Conservation (phyloP, 2,329 filamentous ascomycete genomes). For the Rutstroemia sp. region DNA sequence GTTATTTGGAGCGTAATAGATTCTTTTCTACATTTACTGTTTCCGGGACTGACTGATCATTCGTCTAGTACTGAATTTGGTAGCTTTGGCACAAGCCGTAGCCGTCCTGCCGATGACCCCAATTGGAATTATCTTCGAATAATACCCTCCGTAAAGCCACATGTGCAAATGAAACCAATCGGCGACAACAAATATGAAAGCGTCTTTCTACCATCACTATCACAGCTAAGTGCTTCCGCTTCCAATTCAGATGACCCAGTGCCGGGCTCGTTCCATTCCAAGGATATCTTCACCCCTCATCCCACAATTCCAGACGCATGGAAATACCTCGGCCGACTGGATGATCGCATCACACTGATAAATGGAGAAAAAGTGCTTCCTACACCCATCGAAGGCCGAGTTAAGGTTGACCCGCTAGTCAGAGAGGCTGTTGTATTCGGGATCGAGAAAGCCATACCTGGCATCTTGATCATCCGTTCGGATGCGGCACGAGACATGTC, state of each 20-base stretch:
- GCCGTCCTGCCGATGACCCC: constrained; percentile 38
- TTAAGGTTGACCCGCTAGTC: constrained; percentile 44
- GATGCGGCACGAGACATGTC: constrained; percentile 34
- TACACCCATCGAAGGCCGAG: constrained; percentile 40
- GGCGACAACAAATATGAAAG: constrained; percentile 25
- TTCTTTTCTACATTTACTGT: background rate
- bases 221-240: constrained; percentile 29
- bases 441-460: constrained; percentile 41
- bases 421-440: constrained; percentile 51
- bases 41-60: background rate
- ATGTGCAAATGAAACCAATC: constrained; percentile 20
- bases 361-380: constrained; percentile 42
- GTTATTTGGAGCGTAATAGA: constrained; percentile 40
- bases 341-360: constrained; percentile 38
- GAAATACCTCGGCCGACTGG: constrained; percentile 38
- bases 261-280: constrained; percentile 36
- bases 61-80: constrained; percentile 46
- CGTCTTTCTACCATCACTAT: constrained; percentile 32
- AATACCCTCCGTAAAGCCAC: constrained; percentile 5
- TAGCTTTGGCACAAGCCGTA: constrained; percentile 42
- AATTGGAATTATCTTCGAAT: constrained; percentile 52
- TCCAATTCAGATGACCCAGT: constrained; percentile 35
- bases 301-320: constrained; percentile 34
- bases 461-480: constrained; percentile 44
- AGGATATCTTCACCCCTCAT: constrained; percentile 37